These are phyloP conservation scores for Massarina eburnea DNA, from an alignment of 2,329 filamentous ascomycete species.

Conservation along the genomic window DNA sequence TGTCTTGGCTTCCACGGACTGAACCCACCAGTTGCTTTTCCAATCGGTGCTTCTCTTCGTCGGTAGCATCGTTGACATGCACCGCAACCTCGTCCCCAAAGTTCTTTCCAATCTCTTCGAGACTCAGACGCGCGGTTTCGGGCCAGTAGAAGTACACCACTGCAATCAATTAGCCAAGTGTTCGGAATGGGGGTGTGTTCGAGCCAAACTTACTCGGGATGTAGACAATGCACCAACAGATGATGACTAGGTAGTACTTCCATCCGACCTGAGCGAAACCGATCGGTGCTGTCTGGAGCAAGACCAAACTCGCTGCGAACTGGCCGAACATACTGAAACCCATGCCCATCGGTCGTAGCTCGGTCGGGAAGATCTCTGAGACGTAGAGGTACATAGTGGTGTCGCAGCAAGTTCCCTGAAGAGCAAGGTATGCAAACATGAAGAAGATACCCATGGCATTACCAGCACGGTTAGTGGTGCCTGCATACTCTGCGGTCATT, in stretches of 20 bases:
- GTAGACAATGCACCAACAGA: slow-evolving; percentile 12
- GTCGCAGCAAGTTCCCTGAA: slow-evolving; percentile 39
- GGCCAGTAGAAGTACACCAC: slow-evolving; percentile 49
- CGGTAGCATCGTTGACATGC: slow-evolving; percentile 11
- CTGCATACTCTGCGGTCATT: slow-evolving; percentile 42
- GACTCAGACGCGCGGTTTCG: slow-evolving; percentile 37
- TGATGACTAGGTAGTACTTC: slow-evolving; percentile 38
- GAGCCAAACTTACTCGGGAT: slow-evolving; percentile 26
- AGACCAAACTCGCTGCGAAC: slow-evolving; percentile 39
- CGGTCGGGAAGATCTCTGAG: slow-evolving; percentile 21
- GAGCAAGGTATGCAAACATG: slow-evolving; percentile 51
- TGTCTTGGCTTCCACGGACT: too few relatives aligned
- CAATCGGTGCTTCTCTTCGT: slow-evolving; percentile 14
- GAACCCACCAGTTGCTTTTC: slow-evolving; percentile 5
- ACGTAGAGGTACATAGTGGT: slow-evolving; percentile 44
- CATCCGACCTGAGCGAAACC: slow-evolving; percentile 46
- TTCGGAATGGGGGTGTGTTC: too few relatives aligned
- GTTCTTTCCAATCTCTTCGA: slow-evolving; percentile 50
- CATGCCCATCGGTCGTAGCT: slow-evolving; percentile 56
- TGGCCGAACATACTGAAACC: slow-evolving; percentile 54
- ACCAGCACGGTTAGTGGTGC: slow-evolving; percentile 45
- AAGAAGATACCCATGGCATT: slow-evolving; percentile 47
- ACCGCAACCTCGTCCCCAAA: slow-evolving; percentile 51
- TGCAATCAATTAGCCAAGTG: slow-evolving; percentile 10
- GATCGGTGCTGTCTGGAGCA: slow-evolving; percentile 45